A percentile compares a stretch with the other conserved stretches of the same genome.
Evolutionary conservation across 2,329 filamentous ascomycete genomes (phyloP).

Genomic region (Cladophialophora immunda): DNA sequence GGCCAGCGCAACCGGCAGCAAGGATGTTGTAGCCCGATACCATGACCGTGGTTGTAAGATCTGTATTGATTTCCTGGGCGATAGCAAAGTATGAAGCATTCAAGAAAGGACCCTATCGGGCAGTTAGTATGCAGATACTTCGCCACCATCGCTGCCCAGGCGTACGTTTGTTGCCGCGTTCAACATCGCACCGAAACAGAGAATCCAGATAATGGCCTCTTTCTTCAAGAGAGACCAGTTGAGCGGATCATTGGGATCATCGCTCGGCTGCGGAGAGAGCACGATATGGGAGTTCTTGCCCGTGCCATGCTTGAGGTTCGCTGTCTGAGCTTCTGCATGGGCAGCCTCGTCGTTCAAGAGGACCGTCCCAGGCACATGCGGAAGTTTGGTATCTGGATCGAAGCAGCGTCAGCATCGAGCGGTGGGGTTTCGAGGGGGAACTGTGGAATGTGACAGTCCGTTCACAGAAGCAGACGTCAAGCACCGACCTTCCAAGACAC

Average conservation of each 20-base stretch:
- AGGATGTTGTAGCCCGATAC: slow-evolving; percentile 30
- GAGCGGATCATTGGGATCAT: slow-evolving; percentile 29
- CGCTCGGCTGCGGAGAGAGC: slow-evolving; percentile 35
- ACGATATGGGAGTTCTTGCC: slow-evolving; percentile 35
- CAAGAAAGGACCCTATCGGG: slow-evolving; percentile 16
- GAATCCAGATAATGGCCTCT: slow-evolving; percentile 24
- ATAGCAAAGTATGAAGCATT: slow-evolving; percentile 24
- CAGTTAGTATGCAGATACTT: neutral
- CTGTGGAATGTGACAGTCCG: neutral
- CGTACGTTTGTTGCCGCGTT: slow-evolving; percentile 25
- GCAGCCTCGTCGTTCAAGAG: slow-evolving; percentile 24
- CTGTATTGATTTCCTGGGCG: slow-evolving; percentile 23
- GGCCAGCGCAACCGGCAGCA: slow-evolving; percentile 23
- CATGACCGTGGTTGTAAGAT: slow-evolving; percentile 28
- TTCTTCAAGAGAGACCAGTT: slow-evolving; percentile 27
- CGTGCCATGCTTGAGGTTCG: slow-evolving; percentile 31
- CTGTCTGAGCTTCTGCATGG: slow-evolving; percentile 11
- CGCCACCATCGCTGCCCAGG: neutral
- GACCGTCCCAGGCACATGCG: slow-evolving; percentile 30
- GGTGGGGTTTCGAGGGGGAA: neutral
- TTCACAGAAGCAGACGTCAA: neutral
- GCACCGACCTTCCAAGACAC: slow-evolving; percentile 17
- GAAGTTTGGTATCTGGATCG: slow-evolving; percentile 14
- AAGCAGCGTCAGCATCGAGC: neutral
- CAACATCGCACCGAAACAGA: slow-evolving; percentile 24